Base-by-base conservation (phyloP, 192 early-diverging fungal genomes). In the Glomus cerebriforme region DNA sequence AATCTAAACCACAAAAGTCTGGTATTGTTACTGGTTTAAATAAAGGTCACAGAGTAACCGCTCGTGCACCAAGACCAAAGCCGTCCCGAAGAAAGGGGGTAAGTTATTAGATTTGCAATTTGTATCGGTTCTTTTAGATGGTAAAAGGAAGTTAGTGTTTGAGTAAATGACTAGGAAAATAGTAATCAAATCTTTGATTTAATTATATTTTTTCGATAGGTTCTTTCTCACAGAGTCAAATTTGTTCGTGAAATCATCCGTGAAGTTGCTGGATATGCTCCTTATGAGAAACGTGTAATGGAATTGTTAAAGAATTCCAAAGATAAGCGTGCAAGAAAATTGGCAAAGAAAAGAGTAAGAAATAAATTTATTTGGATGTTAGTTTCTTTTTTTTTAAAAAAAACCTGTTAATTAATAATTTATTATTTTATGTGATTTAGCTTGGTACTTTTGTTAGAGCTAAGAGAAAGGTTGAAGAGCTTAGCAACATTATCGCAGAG, bases 261-360 rank as follows among this genome's bases (percentile, higher is more conserved):
- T 81, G 98, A 99, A 88, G 97, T 99, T 45, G 92, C 90, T 83
- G 98, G 98, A 71, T 99, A 93, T 82, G 94, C 98, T 68, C 98
- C 98, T 75, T 99, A 99, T 86, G 98, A 99, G 90, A 93, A 93
- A 81, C 93, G 98, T 88, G 93, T 99, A 81, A 98, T 99, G 97
- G 98, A 99, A 92, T 91, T 99, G 93, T 88, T 99, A 85, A 97
- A 96, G 93, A 98, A 98, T 94, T 95, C 95, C 87, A 97, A 96
- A 88, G 98, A 99, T 87, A 99, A 99, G 96, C 95, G 98, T 85
- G 98, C 98, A 75, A 92, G 95, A 86, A 97, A 96, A 92, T 92
- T 99, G 77, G 95, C 96, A 82, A 99, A 99, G 94, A 95, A 92
- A 90, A 95, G 92, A 80, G 92, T 91, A 88, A 58, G 89, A 66